Percentiles rank a stretch among this genome's conserved stretches.
Conservation (phyloP, 148 eudicot species). For the Fagopyrum esculentum region DNA sequence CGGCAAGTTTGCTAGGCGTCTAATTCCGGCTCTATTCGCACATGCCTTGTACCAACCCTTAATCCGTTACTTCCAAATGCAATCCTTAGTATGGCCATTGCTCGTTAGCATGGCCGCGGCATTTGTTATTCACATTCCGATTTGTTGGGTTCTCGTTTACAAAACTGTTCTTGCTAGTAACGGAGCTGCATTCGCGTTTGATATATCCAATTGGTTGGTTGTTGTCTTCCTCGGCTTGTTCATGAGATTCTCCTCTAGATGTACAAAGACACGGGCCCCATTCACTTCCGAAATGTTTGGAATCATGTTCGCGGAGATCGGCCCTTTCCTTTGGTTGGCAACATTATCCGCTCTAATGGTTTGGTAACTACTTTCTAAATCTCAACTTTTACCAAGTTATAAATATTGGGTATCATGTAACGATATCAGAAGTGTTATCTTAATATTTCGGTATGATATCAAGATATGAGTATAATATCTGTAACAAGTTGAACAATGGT, state of each 20-base stretch:
- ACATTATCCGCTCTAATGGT: constrained; percentile 40
- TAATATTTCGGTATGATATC: too few relatives aligned
- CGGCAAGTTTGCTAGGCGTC: constrained; percentile 24
- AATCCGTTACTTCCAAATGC: constrained; percentile 34
- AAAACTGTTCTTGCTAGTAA: constrained; percentile 24
- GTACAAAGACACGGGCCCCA: constrained; percentile 26
- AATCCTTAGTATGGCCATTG: constrained; percentile 35
- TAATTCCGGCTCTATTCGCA: constrained; percentile 34
- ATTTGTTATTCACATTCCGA: constrained; percentile 22
- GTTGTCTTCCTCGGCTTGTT: constrained; percentile 29
- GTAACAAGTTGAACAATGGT: too few relatives aligned
- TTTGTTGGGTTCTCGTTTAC: constrained; percentile 35
- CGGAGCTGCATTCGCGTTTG: constrained; percentile 35
- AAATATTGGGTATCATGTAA: too few relatives aligned
- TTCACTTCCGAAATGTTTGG: constrained; percentile 25
- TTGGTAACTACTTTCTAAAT: constrained; percentile 25
- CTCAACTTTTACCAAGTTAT: too few relatives aligned
- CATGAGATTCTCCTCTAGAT: constrained; percentile 29
- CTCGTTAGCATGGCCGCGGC: constrained; percentile 21
- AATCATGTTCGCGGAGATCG: constrained; percentile 18
- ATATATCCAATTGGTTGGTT: constrained; percentile 33
- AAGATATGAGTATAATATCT: too few relatives aligned
- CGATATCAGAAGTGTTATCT: too few relatives aligned
- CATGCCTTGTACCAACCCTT: constrained; percentile 31
- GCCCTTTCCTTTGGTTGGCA: constrained; percentile 36